Evolutionary conservation across 306 rosid genomes (phyloP).

Genomic region (Vigna radiata): DNA sequence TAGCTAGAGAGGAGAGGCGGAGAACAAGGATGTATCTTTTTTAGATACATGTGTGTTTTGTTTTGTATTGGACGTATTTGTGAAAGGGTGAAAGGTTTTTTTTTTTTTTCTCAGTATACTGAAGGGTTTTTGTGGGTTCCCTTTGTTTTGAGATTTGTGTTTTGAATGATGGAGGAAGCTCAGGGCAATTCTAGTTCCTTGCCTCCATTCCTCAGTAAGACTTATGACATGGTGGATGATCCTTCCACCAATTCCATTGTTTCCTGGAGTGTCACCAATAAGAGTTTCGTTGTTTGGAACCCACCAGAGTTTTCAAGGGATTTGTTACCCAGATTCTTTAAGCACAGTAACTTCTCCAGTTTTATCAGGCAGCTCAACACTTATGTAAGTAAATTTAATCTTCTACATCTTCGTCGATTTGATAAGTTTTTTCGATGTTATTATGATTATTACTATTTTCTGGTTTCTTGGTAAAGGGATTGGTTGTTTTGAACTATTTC

Average conservation of each 20-base stretch:
- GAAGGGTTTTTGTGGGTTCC: conserved; percentile 33
- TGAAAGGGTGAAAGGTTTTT: conserved; percentile 9
- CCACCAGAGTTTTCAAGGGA: conserved; percentile 67
- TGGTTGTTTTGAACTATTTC: conserved; percentile 31
- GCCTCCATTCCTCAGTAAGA: conserved; percentile 83
- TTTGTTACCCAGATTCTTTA: conserved; percentile 77
- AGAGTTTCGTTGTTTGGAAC: conserved; percentile 82
- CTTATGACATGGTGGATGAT: conserved; percentile 91
- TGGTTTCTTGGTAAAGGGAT: neutral
- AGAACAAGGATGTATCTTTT: conserved; percentile 11
- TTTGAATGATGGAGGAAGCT: conserved; percentile 72
- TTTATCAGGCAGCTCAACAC: conserved; percentile 94
- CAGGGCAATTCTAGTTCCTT: conserved; percentile 62
- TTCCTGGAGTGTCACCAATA: conserved; percentile 73
- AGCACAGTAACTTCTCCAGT: conserved; percentile 94
- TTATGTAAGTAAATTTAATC: conserved; percentile 67
- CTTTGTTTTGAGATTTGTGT: conserved; percentile 40
- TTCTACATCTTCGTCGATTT: conserved; percentile 25
- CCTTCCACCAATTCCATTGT: conserved; percentile 65
- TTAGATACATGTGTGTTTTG: neutral
- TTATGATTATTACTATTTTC: neutral
- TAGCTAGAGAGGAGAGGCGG: conserved; percentile 7
- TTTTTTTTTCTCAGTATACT: neutral
- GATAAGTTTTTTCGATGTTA: neutral
- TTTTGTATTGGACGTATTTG: conserved; percentile 7